Base-by-base conservation (phyloP, 768 basidiomycete genomes). In the Lactarius hatsudake region DNA sequence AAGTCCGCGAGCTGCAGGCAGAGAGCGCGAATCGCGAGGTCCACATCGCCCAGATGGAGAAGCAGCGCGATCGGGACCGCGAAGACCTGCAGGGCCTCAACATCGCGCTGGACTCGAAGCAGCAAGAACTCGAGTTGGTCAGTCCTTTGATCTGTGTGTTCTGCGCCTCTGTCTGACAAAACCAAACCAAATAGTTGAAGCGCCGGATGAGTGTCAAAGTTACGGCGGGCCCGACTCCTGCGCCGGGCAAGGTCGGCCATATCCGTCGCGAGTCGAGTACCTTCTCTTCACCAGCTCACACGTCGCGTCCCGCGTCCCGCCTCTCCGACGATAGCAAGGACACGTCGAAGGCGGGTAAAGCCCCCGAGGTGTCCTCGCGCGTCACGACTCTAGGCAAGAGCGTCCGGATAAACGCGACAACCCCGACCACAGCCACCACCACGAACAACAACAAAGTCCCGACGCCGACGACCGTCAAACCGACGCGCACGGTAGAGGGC, bases 61-160 rank as follows among this genome's bases (percentile, higher is more conserved):
- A 91, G 77, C 82, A 88, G 72, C 80, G 84, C 45, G 79, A 80
- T 0, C 81, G 87, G 73, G 84, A 89, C 68, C 87, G 89, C 75
- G 89, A 94, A 53, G 94, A 96, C 76, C 75, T 90, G 26, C 77
- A 84, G 58, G 90, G 91, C n/a, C 78, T 96, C 72, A 95, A 96
- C 72, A 94, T 96, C 42, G 95, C 94, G 0, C 78, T 97, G 62
- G 93, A 96, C 76, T 88, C 93, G 30, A 97, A 97, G 78, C 95
- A 97, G 73, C 94, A 96, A 75, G 95, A 96, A 75, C 79, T 97
- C 45, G 94, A 96, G 74, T 74, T 96, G 76, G 95, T 97, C 66
- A 62, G 86, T 81, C 53, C 72, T 69, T 30, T 32, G 17, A 18
- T 34, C 9, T n/a, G 8, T 34, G 17, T 34, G 12, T 18, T 42